Evolutionary conservation across 2,329 filamentous ascomycete genomes (phyloP), one percentile per base, ranked within the genome.

Genomic region (Lachnellula arida): DNA sequence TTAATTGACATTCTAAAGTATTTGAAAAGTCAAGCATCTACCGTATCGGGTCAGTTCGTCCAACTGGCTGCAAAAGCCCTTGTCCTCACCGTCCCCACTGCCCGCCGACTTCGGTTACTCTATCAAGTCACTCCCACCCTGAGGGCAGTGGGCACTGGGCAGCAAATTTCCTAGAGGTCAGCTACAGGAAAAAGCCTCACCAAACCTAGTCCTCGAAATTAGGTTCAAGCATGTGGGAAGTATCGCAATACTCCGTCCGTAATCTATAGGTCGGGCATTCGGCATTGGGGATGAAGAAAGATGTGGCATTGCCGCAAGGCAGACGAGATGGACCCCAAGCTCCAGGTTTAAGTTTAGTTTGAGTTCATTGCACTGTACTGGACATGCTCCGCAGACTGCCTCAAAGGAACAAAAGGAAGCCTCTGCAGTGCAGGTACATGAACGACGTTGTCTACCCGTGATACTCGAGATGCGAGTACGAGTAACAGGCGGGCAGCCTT

Each of bases 391-490:
- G 37, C 44, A 51, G 49, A 34, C 25, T 12, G 37, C 19, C 17
- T 47, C 53, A 5, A 28, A 49, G 54, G 53, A 60, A 57, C 53
- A n/a, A 5, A 37, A 49, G 54, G 53, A 60, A 57, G 53, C 56
- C 58, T 55, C 56, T 49, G 56, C 56, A 57, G 52, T 42, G 48
- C 53, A 35, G 28, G 46, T 49, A 34, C 52, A 23, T 35, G 25
- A 39, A 25, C 44, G 12, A 32, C 44, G 23, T 46, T 19, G 42
- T 25, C 44, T 46, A 17, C 44, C 44, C 44, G 44, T 46, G 23
- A 34, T 23, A 17, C 55, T 49, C 46, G 51, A 46, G 48, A 52
- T 52, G 56, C 49, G 53, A 51, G 56, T 64, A 56, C 58, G 58
- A 56, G 60, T 56, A 58, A 60, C 56, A 42, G 32, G 23, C 44